Evolutionary conservation across 441 rosid genomes (phyloP), one percentile per base, ranked within the genome.

Genomic region (Biscutella laevigata): DNA sequence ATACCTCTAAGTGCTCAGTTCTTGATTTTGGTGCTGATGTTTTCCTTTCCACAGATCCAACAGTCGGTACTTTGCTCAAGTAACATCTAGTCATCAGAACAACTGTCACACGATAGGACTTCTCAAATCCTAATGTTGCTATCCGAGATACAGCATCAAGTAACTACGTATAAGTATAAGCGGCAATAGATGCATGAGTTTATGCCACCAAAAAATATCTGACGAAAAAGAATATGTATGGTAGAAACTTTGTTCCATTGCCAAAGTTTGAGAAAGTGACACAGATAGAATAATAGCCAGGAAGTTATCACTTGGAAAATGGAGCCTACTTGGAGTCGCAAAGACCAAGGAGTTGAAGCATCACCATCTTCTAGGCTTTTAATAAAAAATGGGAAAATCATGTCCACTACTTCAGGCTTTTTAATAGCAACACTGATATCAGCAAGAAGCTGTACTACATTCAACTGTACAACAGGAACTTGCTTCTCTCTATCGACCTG

Each of bases 321-420:
- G 55, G 70, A 49, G 46, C 44, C 83, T 86, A 86, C 97, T 46
- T 85, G 77, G 49, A 77, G 76, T 66, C 82, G 82, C 66, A 90
- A 64, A 66, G 77, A 71, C 62, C 77, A 58, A 59, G 94, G 84
- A 74, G 76, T 54, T 54, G 82, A 71, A 75, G 89, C 86, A 69
- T 86, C 95, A 39, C 83, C 84, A 74, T 84, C 95, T 70, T 90
- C 94, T 48, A 86, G 76, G 69, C 71, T 82, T 79, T 86, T 95
- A 68, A 86, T 72, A 62, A 84, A 86, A 67, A 79, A 81, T 1
- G 89, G 89, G 68, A 84, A 72, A 57, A 84, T 78, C 91, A 81
- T 82, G 74, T 90, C 94, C 12, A 77, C 86, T 62, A 84, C 83
- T 77, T 86, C 94, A 59, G 91, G 69, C 70, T 78, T 90, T 68